Base-by-base conservation (phyloP, 495 filamentous ascomycete genomes). In the Emericellopsis terricola region DNA sequence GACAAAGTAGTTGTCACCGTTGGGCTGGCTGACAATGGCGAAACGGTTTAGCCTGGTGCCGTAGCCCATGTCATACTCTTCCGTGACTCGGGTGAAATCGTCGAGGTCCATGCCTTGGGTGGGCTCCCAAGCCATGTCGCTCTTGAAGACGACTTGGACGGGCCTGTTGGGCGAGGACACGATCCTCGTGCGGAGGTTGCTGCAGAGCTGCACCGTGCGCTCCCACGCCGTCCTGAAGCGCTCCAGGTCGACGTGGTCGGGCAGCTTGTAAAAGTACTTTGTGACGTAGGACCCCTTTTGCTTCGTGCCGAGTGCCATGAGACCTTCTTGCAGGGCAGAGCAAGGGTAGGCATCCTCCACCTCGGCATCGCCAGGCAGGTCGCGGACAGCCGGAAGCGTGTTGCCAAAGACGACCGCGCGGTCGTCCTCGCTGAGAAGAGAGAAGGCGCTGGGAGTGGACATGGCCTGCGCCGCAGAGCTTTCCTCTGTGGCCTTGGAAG, bases 281-380 rank as follows among this genome's bases (percentile, higher is more conserved):
- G 48, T 46, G 5, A 63, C 47, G 38, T 64, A 68, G 0, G 59
- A 49, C 6, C 50, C 55, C 8, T 38, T 38, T 14, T 59, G 49
- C 30, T 48, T 57, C 9, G 19, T 31, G 19, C 8, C 11, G 33
- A 69, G 71, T 21, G 77, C 64, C 7, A 81, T 43, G 15, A 82
- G 68, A 20, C 66, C 75, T 41, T 78, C 65, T 41, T 83, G 78
- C 45, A 77, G 71, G 2, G 67, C 65, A 6, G 76, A 74, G 36
- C 69, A 76, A 3, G 73, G 74, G 38, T 79, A 81, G 15, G 62
- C 48, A 6, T 57, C 51, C 45, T 82, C 55, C 18, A 65, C 45
- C 15, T 62, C 57, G 8, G 16, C 15, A 9, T 13, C 29, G 6
- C 4, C n/a, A 8, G 29, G 10, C 5, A 31, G n/a, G 10, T 31